Evolutionary conservation across 208 protist genomes (phyloP), one percentile per base, ranked within the genome.

Genomic region (Leishmania mexicana): DNA sequence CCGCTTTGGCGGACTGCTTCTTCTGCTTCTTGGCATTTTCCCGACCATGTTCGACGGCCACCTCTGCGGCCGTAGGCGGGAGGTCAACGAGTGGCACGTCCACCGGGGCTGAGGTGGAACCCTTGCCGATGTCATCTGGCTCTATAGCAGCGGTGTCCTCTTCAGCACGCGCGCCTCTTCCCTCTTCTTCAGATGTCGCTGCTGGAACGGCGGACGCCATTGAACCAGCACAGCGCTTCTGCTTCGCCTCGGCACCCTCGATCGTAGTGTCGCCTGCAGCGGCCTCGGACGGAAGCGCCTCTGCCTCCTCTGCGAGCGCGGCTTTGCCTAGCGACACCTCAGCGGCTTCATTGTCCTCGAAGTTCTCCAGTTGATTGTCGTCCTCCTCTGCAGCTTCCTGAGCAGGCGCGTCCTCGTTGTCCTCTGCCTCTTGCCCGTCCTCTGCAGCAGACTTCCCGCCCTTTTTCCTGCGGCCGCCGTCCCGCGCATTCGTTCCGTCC

Each of bases 1-100:
- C 42, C 15, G 65, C 68, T 24, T 47, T 73, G 13, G 10, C 51
- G 13, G 53, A 72, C 42, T 83, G 81, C 38, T 53, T 72, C 42
- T 15, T 40, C 51, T 13, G 70, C 5, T 60, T 71, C 35, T 11
- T 40, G 15, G 47, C 8, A 60, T 73, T 70, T n/a, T 83, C 62
- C 19, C 31, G 35, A 60, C 64, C 83, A 60, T 54, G 40, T 57
- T 84, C 68, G 2, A 88, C 83, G 17, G 84, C 80, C 8, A 85
- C 47, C 75, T 88, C 84, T 17, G 84, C 84, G 1, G 67, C n/a
- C 3, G 82, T 85, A 2, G 76, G 73, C 35, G 72, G 77, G 28
- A 81, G 38, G 17, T 81, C 77, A 0, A 85, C 74, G 17, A 85
- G 77, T 2, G 70, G 71, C n/a, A 42, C 40, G 10, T 85, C 77